Percentiles rank a stretch among this genome's conserved stretches.
Conservation (phyloP, 805 yeast genomes). For the Pichia occidentalis region DNA sequence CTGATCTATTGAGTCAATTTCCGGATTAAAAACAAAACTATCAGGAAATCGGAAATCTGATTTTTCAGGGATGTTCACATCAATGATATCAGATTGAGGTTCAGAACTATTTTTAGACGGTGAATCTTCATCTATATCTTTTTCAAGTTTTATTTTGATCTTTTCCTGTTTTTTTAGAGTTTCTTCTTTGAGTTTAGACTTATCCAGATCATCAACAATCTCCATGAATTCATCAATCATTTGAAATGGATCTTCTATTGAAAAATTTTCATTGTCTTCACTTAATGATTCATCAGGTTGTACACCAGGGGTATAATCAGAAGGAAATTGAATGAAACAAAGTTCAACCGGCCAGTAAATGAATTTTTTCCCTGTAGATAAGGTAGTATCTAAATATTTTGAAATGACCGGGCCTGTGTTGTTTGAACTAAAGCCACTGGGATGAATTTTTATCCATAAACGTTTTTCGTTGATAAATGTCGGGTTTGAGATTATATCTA, state of each 20-base stretch:
- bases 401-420: slow-evolving; percentile 61
- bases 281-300: not conserved
- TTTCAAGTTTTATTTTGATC: not conserved
- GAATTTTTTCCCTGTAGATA: slow-evolving; percentile 38
- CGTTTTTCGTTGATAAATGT: slow-evolving; percentile 19
- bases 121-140: too few relatives aligned
- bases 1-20: slow-evolving; percentile 8
- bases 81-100: too few relatives aligned
- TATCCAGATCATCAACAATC: slow-evolving; percentile 15
- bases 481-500: slow-evolving; percentile 8
- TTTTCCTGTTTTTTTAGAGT: not conserved
- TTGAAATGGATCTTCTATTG: slow-evolving; percentile 23
- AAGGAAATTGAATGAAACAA: slow-evolving; percentile 51
- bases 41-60: slow-evolving; percentile 10
- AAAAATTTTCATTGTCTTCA: slow-evolving; percentile 5
- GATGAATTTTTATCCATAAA: slow-evolving; percentile 61
- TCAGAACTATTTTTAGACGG: too few relatives aligned
- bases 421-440: slow-evolving; percentile 61
- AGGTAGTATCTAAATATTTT: slow-evolving; percentile 36
- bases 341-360: slow-evolving; percentile 69
- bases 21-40: slow-evolving; percentile 8
- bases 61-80: slow-evolving; percentile 1
- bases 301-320: slow-evolving; percentile 15
- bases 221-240: slow-evolving; percentile 26
- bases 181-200: slow-evolving; percentile 10